Evolutionary conservation across 345 rosid species (phyloP), one percentile per base, ranked within the genome.

Genomic region (Conringia planisiliqua): DNA sequence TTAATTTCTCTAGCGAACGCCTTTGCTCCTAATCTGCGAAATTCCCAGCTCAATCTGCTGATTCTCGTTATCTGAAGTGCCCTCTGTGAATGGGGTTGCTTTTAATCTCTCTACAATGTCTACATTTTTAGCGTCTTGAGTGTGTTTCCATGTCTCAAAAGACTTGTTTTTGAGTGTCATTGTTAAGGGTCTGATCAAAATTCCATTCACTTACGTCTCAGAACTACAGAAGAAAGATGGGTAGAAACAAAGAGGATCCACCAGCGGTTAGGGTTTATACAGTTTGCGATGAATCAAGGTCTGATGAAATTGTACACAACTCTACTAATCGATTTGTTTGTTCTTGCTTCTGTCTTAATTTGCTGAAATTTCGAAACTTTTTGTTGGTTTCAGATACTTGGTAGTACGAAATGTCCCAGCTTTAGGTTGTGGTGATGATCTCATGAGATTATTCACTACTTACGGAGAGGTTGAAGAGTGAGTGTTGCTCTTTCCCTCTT

Each of bases 391-490:
- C 30, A 92, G 98, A 61, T 89, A 90, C 80, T 82, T 93, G 80
- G 80, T 92, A 24, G 96, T 90, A 54, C 89, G 88, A 71, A 95
- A 95, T 47, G 96, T 92, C 26, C 97, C 99, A 7, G 86, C 97
- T n/a, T 68, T 95, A 67, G 99, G 99, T 10, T 95, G 97, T 48
- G 97, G 96, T 26, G 90, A 87, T n/a, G 97, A 89, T 70, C 80
- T 95, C 82, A 38, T 80, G 84, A 90, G 76, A 52, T 80, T 95
- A 51, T 90, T 92, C 32, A 73, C 86, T 33, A 79, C 90, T 29
- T 89, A 89, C 43, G 97, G 97, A 67, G 93, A 86, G 59, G 76
- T 95, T 46, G 96, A 95, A 81, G 99, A 92, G 98, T 94, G 66
- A 77, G 83, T 78, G 3, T 12, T 36, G 22, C 65, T 73, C 33